Percentiles rank a stretch among this genome's conserved stretches.
phyloP scores from a whole-genome alignment of 2,329 filamentous ascomycete genomes.

The Plectosphaerella sp. region DNA sequence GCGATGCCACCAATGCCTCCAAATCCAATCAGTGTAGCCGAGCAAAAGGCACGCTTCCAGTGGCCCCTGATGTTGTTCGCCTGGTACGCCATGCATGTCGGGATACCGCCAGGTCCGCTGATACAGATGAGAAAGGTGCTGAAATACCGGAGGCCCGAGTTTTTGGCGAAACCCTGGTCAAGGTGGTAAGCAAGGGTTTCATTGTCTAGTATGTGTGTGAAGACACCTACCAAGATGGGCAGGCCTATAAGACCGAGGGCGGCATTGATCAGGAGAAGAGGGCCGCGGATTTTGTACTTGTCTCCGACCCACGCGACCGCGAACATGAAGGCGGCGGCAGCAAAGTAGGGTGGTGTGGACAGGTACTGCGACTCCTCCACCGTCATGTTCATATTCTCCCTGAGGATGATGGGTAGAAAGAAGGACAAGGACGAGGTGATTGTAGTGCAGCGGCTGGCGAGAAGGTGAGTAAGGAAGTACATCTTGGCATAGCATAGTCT shows the following conservation, averaged over 20 bases:
- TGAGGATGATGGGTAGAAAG: conserved; percentile 55
- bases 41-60: conserved; percentile 12
- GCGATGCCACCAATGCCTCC: conserved; percentile 11
- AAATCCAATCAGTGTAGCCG: conserved; percentile 6
- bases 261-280: conserved; percentile 49
- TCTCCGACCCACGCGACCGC: conserved; percentile 61
- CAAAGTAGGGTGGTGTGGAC: conserved; percentile 54
- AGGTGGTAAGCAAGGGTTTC: too few species aligned
- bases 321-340: conserved; percentile 59
- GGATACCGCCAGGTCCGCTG: conserved; percentile 4
- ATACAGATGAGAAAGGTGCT: conserved; percentile 52
- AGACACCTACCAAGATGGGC: conserved; percentile 6
- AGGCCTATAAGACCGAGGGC: conserved; percentile 11
- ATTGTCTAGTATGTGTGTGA: too few species aligned
- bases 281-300: conserved; percentile 55
- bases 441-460: background rate
- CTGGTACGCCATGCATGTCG: conserved; percentile 9
- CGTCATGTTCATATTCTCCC: conserved; percentile 21
- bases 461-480: background rate
- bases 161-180: background rate
- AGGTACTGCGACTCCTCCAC: conserved; percentile 43
- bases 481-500: background rate
- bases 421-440: conserved; percentile 39
- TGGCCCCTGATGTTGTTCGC: conserved; percentile 12
- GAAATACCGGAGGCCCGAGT: conserved; percentile 52